Percentiles rank a stretch among this genome's conserved stretches.
These are phyloP conservation scores for Naganishia liquefaciens DNA, from an alignment of 1,284 basidiomycete species.

Conservation along the genomic window DNA sequence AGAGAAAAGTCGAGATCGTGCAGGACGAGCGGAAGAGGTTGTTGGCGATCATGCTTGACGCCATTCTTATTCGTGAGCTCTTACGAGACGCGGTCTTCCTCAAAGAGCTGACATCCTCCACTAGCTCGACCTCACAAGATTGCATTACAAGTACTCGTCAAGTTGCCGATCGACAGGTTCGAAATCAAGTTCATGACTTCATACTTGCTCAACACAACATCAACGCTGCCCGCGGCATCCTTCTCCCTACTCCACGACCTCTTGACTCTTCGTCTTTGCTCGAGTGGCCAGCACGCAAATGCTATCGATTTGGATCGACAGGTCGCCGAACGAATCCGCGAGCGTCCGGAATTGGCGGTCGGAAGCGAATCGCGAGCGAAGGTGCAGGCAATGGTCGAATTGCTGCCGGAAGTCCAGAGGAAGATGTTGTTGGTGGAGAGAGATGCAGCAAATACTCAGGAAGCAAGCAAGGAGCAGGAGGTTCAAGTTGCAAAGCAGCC, in stretches of 20 bases:
- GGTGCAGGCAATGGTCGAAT: slow-evolving; percentile 65
- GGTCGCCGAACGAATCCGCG: slow-evolving; percentile 35
- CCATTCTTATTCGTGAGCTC: slow-evolving; percentile 28
- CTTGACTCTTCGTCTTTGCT: slow-evolving; percentile 74
- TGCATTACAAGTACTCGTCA: slow-evolving; percentile 43
- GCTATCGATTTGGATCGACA: slow-evolving; percentile 68
- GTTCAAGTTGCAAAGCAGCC: neutral
- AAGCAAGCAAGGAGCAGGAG: neutral
- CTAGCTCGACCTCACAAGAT: slow-evolving; percentile 19
- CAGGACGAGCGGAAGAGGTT: slow-evolving; percentile 20
- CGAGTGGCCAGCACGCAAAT: slow-evolving; percentile 68
- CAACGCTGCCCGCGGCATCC: slow-evolving; percentile 57
- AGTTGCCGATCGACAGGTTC: slow-evolving; percentile 45
- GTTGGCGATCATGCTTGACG: slow-evolving; percentile 24
- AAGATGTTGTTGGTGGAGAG: slow-evolving; percentile 41
- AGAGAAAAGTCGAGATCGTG: slow-evolving; percentile 4
- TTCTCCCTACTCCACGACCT: slow-evolving; percentile 72
- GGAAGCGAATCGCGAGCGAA: slow-evolving; percentile 59
- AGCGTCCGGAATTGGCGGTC: slow-evolving; percentile 51
- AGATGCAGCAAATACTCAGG: slow-evolving; percentile 31
- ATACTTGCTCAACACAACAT: slow-evolving; percentile 54
- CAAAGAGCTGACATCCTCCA: neutral
- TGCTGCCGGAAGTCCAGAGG: slow-evolving; percentile 64
- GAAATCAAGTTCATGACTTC: slow-evolving; percentile 46
- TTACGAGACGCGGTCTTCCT: neutral